Evolutionary conservation across 495 filamentous ascomycete species (phyloP), one percentile per base, ranked within the genome.

Genomic region (Filosporella fistucella): DNA sequence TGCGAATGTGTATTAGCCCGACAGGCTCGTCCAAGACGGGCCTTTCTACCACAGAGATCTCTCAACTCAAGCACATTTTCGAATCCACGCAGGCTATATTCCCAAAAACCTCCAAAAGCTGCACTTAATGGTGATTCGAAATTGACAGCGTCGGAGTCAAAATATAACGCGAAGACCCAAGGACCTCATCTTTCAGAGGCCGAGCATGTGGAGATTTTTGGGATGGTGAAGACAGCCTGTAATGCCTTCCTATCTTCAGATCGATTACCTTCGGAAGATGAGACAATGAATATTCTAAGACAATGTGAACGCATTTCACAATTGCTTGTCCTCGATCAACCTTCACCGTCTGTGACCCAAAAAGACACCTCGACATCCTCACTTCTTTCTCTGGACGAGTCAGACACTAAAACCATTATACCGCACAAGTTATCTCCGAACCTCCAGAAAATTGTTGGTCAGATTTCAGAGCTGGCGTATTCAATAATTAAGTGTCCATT

Each of bases 401-500:
- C 54, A 14, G 45, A 8, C 18, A 35, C 39, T 16, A 49, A 51
- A 21, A 46, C 45, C 16, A 30, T 37, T 25, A 26, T 32, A 7
- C 45, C 26, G 13, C 51, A 35, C n/a, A 48, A 49, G 12, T 28
- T 48, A 17, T 28, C 53, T 16, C 38, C 42, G 25, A 21, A 44
- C 11, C 12, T 45, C 11, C 48, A 44, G 14, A 26, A 18, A 11
- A 50, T 54, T 39, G 20, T 68, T 37, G 52, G 71, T 47, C 60
- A 61, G 43, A 60, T 80, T 38, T 76, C 76, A 23, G 50, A 69
- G n/a, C 61, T 68, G 13, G 80, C 81, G 42, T 84, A 86, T 58
- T 60, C 69, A 0, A 69, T 96, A 40, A 44, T 96, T 37, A 74
- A 78, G 25, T 79, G 93, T 51, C 84, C 89, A 4, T 74, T 80